Base-by-base conservation (phyloP, 129 eudicot species). In the Apium graveolens region DNA sequence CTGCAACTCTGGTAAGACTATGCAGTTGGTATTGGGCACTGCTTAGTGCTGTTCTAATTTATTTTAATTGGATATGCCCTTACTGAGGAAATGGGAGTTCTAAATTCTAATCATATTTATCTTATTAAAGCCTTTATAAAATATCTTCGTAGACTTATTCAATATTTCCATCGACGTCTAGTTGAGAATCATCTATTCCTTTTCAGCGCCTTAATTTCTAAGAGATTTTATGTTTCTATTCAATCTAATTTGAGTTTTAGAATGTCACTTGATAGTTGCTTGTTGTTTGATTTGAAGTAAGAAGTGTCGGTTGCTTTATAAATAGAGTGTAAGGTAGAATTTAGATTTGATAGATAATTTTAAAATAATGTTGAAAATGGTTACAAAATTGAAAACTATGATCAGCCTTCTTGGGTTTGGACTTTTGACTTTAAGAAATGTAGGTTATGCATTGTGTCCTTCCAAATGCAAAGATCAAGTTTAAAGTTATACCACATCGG, bases 1-100 rank as follows among this genome's bases (percentile, higher is more conserved):
- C 78, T 91, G 85, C 93, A 91, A 84, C 89, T 91, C 42, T 91
- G 93, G 97, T 86, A 89, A 79, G 91, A 79, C 49, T 70, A 71
- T 78, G 27, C 66, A 44, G 32, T 76, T 14, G 70, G 27, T n/a
- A 20, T 26, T n/a, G 11, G 27, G 68, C 14, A 60, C 68, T 60
- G 27, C 68, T n/a, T 3, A 60, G 12, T 60, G 68, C 32, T 60
- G 27, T n/a, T 60, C 0, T 60, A 2, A 60, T n/a, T 0, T 60
- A 26, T 21, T 21, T 24, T 24, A 53, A 5, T 38, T 38, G 41
- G 41, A 38, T 38, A 38, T 38, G 41, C 41, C 41, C 41, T 38
- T 38, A 4, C 41, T 38, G 41, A 21, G 27, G 62, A 53, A 53
- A 53, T 53, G 62, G 62, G 27, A 51, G 5, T 5, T 49, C 24